Percentiles rank a stretch among this genome's conserved stretches.
phyloP scores from a whole-genome alignment of 768 basidiomycete species.

The Leccinum pellstonianum region DNA sequence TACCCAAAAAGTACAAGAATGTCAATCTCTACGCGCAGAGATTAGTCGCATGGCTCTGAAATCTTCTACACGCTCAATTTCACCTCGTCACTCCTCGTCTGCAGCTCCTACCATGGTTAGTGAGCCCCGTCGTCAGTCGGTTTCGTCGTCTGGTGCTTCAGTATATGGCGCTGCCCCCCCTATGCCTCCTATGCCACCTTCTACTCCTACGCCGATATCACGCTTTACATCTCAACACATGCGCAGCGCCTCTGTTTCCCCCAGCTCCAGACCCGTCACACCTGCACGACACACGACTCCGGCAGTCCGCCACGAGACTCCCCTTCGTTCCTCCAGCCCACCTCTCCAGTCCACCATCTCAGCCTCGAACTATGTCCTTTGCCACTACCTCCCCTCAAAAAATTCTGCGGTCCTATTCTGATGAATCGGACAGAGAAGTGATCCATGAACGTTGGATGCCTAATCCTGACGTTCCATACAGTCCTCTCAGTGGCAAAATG shows the following conservation, averaged over 20 bases:
- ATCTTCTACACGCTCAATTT: conserved; percentile 24
- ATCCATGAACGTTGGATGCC: conserved; percentile 71
- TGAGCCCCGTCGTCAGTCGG: conserved; percentile 31
- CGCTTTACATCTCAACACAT: conserved; percentile 54
- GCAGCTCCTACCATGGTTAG: conserved; percentile 21
- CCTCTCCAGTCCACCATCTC: conserved; percentile 36
- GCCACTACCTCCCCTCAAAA: conserved; percentile 48
- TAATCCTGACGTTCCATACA: conserved; percentile 36
- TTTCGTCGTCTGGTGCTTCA: conserved; percentile 33
- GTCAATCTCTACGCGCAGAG: conserved; percentile 64
- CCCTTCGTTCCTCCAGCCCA: conserved; percentile 30
- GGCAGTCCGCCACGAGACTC: conserved; percentile 30
- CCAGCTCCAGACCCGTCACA: conserved; percentile 33
- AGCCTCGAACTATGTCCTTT: conserved; percentile 50
- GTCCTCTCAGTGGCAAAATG: conserved; percentile 36
- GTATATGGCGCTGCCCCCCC: conserved; percentile 32
- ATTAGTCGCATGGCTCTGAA: conserved; percentile 49
- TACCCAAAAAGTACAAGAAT: conserved; percentile 69
- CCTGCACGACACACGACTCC: conserved; percentile 32
- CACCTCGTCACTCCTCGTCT: conserved; percentile 30
- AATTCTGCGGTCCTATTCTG: conserved; percentile 60
- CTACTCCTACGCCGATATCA: conserved; percentile 47
- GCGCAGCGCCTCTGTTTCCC: conserved; percentile 53
- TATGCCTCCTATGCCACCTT: conserved; percentile 42
- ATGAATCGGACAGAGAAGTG: conserved; percentile 56